Evolutionary conservation across 306 rosid species (phyloP), one percentile per base, ranked within the genome.

Genomic region (Myrica gale): DNA sequence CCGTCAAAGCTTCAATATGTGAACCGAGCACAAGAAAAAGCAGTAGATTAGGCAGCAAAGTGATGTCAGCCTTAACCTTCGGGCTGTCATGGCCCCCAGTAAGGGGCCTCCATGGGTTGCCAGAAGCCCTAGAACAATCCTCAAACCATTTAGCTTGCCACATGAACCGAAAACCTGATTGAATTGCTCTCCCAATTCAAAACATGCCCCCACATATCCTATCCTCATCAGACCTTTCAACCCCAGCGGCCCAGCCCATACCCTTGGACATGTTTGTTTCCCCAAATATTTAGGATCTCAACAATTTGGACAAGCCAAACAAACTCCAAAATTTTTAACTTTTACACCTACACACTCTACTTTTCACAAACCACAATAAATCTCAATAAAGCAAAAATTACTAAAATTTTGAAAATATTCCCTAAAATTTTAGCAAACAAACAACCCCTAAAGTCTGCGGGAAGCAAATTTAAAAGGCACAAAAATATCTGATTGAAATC

Each of bases 401-500:
- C 1, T 1, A 23, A 23, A 23, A 23, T 23, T 23, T 23, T 1
- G 1, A 23, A 23, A 23, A 23, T 23, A 23, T 23, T 23, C 1
- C 26, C 26, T 1, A 23, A 23, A 23, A 23, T 23, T 23, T 23
- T 23, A 1, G 1, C 26, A 23, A 23, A 23, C 26, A 23, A 23
- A 23, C 26, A 23, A 23, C 26, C 26, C 26, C 26, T n/a, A n/a
- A n/a, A n/a, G n/a, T n/a, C n/a, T n/a, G n/a, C n/a, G n/a, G n/a
- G n/a, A n/a, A n/a, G n/a, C n/a, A n/a, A 4, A 32, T 5, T 13
- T 7, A 23, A 15, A 62, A 15, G 42, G 42, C 20, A 75, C 1
- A 47, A 39, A 71, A 83, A 74, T 60, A 81, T 86, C 84, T 41
- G 37, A 0, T n/a, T 50, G 87, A 86, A 86, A 88, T 88, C 88